These are phyloP conservation scores for Sphagnum fallax DNA, from an alignment of 228 moss, liverwort and hornwort species.

Conservation along the genomic window DNA sequence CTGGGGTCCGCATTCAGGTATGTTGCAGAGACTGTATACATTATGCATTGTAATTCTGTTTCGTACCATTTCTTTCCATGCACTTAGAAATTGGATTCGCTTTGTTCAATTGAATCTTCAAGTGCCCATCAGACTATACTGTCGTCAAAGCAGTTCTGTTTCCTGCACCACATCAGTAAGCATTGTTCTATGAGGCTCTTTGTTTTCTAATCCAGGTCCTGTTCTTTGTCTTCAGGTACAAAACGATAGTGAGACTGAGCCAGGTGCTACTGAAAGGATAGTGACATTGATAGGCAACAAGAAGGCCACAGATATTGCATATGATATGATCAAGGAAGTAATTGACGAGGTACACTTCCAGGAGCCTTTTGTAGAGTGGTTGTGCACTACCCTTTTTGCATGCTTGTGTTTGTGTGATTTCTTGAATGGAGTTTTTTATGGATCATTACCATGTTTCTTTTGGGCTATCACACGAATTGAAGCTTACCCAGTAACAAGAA, in stretches of 20 bases:
- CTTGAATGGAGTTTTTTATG: neutral
- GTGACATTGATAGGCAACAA: constrained; percentile 96
- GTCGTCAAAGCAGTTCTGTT: too few species aligned
- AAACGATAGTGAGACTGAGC: constrained; percentile 95
- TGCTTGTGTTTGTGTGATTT: constrained; percentile 11
- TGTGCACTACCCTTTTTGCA: constrained; percentile 6
- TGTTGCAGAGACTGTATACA: constrained; percentile 1
- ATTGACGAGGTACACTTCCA: constrained; percentile 84
- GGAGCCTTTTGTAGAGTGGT: constrained; percentile 9
- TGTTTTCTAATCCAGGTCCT: too few species aligned
- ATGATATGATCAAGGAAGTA: constrained; percentile 99
- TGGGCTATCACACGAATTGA: too few species aligned
- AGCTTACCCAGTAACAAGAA: too few species aligned
- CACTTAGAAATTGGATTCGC: too few species aligned
- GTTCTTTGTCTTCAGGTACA: constrained; percentile 71
- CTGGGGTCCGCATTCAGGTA: constrained; percentile 99
- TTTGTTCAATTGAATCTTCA: too few species aligned
- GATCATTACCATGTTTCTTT: too few species aligned
- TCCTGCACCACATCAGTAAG: too few species aligned
- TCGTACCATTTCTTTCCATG: constrained; percentile 4
- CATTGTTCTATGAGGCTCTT: too few species aligned
- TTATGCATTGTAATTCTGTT: too few species aligned
- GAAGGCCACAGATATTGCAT: constrained; percentile 98
- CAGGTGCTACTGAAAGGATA: constrained; percentile 93
- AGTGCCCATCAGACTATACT: too few species aligned